These are phyloP conservation scores for Alternaria burnsii DNA, from an alignment of 2,329 filamentous ascomycete species.

Conservation along the genomic window DNA sequence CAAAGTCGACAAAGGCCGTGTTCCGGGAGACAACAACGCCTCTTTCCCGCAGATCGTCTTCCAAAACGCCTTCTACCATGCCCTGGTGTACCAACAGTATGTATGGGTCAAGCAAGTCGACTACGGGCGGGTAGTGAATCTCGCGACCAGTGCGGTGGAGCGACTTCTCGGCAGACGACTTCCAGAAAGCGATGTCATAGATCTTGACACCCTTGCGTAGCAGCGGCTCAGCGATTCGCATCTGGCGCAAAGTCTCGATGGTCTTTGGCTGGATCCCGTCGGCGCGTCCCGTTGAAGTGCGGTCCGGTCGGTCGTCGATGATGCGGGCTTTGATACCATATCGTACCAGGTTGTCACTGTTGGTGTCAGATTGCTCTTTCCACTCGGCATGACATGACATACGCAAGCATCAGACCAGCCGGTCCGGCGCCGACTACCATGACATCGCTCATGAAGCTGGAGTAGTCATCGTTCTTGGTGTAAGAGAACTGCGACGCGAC, in stretches of 20 bases:
- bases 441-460: slow-evolving; percentile 50
- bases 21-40: slow-evolving; percentile 70
- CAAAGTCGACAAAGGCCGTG: slow-evolving; percentile 66
- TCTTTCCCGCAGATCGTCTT: slow-evolving; percentile 72
- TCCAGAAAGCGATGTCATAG: slow-evolving; percentile 78
- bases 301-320: slow-evolving; percentile 73
- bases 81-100: slow-evolving; percentile 72
- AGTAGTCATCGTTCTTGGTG: slow-evolving; percentile 35
- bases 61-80: slow-evolving; percentile 76
- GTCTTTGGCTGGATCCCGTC: slow-evolving; percentile 81
- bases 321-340: slow-evolving; percentile 72
- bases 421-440: slow-evolving; percentile 55
- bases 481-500: slow-evolving; percentile 28
- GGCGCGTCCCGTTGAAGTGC: slow-evolving; percentile 72
- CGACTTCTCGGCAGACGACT: slow-evolving; percentile 47
- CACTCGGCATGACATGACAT: slow-evolving; percentile 20
- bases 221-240: slow-evolving; percentile 74
- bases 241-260: slow-evolving; percentile 78
- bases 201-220: slow-evolving; percentile 73
- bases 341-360: slow-evolving; percentile 65
- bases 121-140: slow-evolving; percentile 68
- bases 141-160: slow-evolving; percentile 71
- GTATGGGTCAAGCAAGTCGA: slow-evolving; percentile 63
- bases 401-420: slow-evolving; percentile 55
- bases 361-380: slow-evolving; percentile 10